Conservation (phyloP, 148 eudicot species). For the Arctostaphylos glauca region DNA sequence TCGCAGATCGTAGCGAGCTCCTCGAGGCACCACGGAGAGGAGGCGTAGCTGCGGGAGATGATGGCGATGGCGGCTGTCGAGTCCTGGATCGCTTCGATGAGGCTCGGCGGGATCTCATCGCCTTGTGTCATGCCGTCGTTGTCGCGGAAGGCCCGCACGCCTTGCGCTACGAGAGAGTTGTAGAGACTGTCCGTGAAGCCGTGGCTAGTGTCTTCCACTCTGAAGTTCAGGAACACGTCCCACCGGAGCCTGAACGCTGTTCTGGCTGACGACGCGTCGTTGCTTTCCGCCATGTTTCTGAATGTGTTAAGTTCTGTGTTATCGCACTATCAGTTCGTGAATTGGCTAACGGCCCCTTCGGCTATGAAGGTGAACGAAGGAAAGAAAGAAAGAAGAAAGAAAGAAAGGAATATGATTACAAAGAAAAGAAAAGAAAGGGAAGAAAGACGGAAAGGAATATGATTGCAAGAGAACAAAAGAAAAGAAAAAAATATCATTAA, state of each 20-base stretch:
- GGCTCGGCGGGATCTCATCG: conserved; percentile 29
- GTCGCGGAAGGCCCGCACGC: conserved; percentile 30
- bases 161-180: conserved; percentile 16
- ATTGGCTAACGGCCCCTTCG: too few species aligned
- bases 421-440: too few species aligned
- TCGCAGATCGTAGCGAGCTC: conserved; percentile 36
- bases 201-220: conserved; percentile 42
- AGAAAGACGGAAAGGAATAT: too few species aligned
- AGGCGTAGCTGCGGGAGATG: conserved; percentile 40
- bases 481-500: too few species aligned
- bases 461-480: too few species aligned
- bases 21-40: conserved; percentile 48
- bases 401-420: too few species aligned
- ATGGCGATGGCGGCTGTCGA: conserved; percentile 41
- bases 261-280: neutral
- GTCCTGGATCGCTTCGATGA: conserved; percentile 37
- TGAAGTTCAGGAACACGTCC: conserved; percentile 54
- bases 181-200: conserved; percentile 21
- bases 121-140: conserved; percentile 30
- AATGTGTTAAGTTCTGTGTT: too few species aligned
- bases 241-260: conserved; percentile 25
- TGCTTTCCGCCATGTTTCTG: neutral
- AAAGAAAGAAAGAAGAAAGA: too few species aligned
- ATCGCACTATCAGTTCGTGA: too few species aligned
- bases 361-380: too few species aligned